These are phyloP conservation scores for Penicillium canariense DNA, from an alignment of 495 filamentous ascomycete species.

Conservation along the genomic window DNA sequence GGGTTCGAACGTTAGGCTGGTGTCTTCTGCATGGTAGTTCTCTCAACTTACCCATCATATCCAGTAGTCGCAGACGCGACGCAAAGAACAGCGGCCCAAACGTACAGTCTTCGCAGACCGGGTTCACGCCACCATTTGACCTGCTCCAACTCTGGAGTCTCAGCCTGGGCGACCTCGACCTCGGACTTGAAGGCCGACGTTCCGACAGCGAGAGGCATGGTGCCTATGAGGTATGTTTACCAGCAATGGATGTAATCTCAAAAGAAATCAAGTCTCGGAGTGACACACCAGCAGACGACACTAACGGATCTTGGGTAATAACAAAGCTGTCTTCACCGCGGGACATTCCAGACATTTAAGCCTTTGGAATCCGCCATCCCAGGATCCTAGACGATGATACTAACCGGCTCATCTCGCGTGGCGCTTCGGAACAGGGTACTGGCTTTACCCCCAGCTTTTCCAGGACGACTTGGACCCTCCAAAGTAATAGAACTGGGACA, in stretches of 20 bases:
- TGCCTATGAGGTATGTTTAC: background rate
- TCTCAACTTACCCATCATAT: constrained; percentile 51
- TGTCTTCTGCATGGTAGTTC: background rate
- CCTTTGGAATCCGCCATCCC: constrained; percentile 7
- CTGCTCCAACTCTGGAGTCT: constrained; percentile 54
- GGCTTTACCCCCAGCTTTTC: constrained; percentile 6
- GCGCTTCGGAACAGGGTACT: constrained; percentile 1
- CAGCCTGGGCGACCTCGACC: constrained; percentile 43
- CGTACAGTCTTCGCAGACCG: constrained; percentile 59
- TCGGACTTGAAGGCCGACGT: constrained; percentile 14
- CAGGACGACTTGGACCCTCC: background rate
- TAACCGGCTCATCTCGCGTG: constrained; percentile 6
- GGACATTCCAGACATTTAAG: constrained; percentile 8
- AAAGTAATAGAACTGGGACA: background rate
- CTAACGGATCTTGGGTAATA: background rate
- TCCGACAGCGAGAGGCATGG: constrained; percentile 16
- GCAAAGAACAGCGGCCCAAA: constrained; percentile 52
- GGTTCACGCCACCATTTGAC: constrained; percentile 60
- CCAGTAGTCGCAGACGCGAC: constrained; percentile 64
- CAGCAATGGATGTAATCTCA: background rate
- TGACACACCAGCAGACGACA: background rate
- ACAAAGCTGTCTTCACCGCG: background rate
- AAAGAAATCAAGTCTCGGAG: background rate
- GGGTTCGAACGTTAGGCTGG: too few species aligned
- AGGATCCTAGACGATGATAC: background rate